phyloP scores from a whole-genome alignment of 2,329 filamentous ascomycete genomes.

The Knufia petricola region DNA sequence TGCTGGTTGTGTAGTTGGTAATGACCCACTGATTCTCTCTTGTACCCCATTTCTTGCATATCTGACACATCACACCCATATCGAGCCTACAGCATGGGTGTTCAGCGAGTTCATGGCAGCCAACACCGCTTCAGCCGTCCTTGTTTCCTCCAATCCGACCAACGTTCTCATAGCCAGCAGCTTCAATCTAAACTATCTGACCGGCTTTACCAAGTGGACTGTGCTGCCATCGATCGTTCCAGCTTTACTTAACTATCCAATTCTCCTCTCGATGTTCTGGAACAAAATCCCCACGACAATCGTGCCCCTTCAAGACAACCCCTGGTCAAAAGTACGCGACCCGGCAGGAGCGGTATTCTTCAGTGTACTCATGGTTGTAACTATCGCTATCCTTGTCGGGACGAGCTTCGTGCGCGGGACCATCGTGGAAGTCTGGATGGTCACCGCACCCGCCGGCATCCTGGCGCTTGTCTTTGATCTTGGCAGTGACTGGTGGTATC shows the following conservation, averaged over 20 bases:
- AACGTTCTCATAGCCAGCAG: slow-evolving; percentile 23
- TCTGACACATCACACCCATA: slow-evolving; percentile 18
- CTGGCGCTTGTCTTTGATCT: slow-evolving; percentile 20
- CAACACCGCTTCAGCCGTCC: slow-evolving; percentile 60
- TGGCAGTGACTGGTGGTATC: slow-evolving; percentile 15
- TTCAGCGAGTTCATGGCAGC: slow-evolving; percentile 24
- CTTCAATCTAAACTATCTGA: slow-evolving; percentile 22
- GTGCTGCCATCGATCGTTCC: slow-evolving; percentile 22
- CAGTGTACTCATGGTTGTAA: slow-evolving; percentile 20
- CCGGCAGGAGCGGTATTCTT: slow-evolving; percentile 18
- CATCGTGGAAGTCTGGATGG: slow-evolving; percentile 22
- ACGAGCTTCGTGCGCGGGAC: slow-evolving; percentile 23
- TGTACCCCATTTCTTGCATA: slow-evolving; percentile 23
- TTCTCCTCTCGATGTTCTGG: slow-evolving; percentile 22
- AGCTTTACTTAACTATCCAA: slow-evolving; percentile 19
- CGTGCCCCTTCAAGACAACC: slow-evolving; percentile 18
- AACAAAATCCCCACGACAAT: slow-evolving; percentile 21
- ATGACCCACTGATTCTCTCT: slow-evolving; percentile 22
- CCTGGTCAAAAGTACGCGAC: slow-evolving; percentile 22
- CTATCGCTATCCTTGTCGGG: slow-evolving; percentile 21
- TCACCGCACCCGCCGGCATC: slow-evolving; percentile 20
- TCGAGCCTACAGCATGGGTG: slow-evolving; percentile 21
- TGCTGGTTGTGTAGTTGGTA: slow-evolving; percentile 21
- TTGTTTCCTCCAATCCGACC: slow-evolving; percentile 70
- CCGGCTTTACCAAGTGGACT: slow-evolving; percentile 23